Evolutionary conservation across 305 asterid genomes (phyloP).

Genomic region (Solanum hybrid): DNA sequence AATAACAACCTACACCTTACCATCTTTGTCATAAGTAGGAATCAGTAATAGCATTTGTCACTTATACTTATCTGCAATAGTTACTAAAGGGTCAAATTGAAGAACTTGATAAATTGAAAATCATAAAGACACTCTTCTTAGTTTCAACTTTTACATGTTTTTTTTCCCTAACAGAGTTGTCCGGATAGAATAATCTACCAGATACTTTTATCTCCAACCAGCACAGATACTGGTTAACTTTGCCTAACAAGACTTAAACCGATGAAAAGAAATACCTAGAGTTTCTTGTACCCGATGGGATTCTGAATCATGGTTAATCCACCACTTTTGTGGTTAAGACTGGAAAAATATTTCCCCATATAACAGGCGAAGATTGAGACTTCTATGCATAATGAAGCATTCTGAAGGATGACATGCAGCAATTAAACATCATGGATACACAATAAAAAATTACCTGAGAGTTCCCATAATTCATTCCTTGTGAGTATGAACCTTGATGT

Average conservation of each 20-base stretch:
- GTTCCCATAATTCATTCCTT: constrained; percentile 59
- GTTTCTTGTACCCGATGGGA: neutral
- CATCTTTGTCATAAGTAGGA: neutral
- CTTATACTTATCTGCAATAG: neutral
- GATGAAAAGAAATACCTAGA: neutral
- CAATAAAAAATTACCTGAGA: constrained; percentile 42
- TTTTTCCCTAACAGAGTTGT: neutral
- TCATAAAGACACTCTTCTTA: neutral
- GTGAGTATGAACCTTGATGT: constrained; percentile 66
- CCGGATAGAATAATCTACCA: neutral
- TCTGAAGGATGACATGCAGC: neutral
- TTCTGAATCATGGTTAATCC: neutral
- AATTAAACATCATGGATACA: neutral
- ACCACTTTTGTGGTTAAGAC: neutral
- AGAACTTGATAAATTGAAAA: neutral
- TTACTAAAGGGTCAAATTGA: neutral
- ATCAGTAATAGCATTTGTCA: neutral
- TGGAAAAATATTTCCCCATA: neutral
- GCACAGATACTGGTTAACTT: neutral
- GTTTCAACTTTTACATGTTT: neutral
- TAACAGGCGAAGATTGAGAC: neutral
- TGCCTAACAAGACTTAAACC: neutral
- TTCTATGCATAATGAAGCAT: neutral
- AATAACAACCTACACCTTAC: neutral
- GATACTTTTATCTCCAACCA: neutral